A percentile compares a stretch with the other conserved stretches of the same genome.
These are phyloP conservation scores for Teratosphaeria gauchensis DNA, from an alignment of 2,329 filamentous ascomycete genomes.

Conservation along the genomic window DNA sequence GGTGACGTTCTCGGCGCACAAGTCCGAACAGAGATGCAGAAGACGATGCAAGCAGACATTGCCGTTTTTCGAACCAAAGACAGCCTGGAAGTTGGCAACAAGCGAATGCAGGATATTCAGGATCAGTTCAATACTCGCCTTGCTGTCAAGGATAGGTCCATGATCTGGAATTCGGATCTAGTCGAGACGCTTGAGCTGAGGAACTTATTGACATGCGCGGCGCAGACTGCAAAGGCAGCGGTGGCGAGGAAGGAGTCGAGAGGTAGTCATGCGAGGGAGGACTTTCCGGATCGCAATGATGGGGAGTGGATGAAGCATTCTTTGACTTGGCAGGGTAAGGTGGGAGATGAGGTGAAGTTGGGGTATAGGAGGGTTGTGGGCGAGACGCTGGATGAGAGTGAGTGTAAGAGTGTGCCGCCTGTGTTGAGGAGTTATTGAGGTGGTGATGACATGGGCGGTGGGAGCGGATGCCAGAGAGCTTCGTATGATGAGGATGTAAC, in stretches of 20 bases:
- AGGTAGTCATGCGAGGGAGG: slow-evolving; percentile 40
- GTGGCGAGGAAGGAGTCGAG: slow-evolving; percentile 35
- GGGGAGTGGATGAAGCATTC: slow-evolving; percentile 39
- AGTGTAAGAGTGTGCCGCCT: slow-evolving; percentile 28
- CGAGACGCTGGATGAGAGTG: slow-evolving; percentile 36
- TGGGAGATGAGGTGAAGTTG: slow-evolving; percentile 31
- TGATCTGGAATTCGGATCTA: slow-evolving; percentile 43
- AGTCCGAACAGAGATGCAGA: slow-evolving; percentile 35
- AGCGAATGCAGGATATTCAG: slow-evolving; percentile 27
- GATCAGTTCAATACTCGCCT: slow-evolving; percentile 28
- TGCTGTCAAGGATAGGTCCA: slow-evolving; percentile 31
- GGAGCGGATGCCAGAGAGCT: background rate
- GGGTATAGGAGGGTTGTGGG: slow-evolving; percentile 34
- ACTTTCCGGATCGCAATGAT: slow-evolving; percentile 36
- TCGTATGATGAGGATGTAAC: background rate
- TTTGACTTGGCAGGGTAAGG: slow-evolving; percentile 35
- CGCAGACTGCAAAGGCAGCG: slow-evolving; percentile 38
- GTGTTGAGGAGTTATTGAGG: slow-evolving; percentile 21
- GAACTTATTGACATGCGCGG: slow-evolving; percentile 39
- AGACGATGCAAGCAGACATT: slow-evolving; percentile 37
- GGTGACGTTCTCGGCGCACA: slow-evolving; percentile 30
- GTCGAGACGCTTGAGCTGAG: slow-evolving; percentile 39
- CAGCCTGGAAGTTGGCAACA: slow-evolving; percentile 27
- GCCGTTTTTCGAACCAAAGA: slow-evolving; percentile 37
- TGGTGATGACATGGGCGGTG: background rate